These are phyloP conservation scores for Pleoardoris graminearum DNA, from an alignment of 2,329 filamentous ascomycete species.

Conservation along the genomic window DNA sequence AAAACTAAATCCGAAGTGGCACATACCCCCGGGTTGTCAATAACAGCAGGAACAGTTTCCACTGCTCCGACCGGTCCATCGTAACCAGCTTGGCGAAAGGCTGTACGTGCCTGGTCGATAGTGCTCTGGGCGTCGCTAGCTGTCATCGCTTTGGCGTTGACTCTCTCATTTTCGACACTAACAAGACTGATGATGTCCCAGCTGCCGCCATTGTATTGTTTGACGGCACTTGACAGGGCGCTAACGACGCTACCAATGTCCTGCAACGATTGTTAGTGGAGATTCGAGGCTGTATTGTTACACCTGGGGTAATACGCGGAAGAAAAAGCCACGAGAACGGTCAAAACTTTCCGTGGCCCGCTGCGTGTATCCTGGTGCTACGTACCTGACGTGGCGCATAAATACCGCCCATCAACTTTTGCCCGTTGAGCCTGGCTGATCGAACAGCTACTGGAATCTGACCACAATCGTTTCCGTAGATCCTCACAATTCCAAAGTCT, in stretches of 20 bases:
- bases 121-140: conserved; percentile 61
- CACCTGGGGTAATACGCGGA: background rate
- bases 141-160: conserved; percentile 58
- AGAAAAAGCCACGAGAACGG: background rate
- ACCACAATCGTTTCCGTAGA: conserved; percentile 81
- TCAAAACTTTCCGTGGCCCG: conserved; percentile 40
- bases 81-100: conserved; percentile 67
- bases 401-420: conserved; percentile 76
- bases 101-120: conserved; percentile 60
- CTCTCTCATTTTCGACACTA: conserved; percentile 78
- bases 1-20: conserved; percentile 75
- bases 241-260: conserved; percentile 56
- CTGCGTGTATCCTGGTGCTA: conserved; percentile 3
- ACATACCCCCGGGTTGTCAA: conserved; percentile 70
- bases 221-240: conserved; percentile 62
- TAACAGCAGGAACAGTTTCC: conserved; percentile 74
- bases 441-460: conserved; percentile 66
- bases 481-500: conserved; percentile 67
- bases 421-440: conserved; percentile 65
- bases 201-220: conserved; percentile 51
- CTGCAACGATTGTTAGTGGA: conserved; percentile 4
- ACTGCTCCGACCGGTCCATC: conserved; percentile 75
- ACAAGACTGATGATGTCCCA: conserved; percentile 74
- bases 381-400: conserved; percentile 59
- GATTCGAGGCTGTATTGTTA: background rate